Conservation (phyloP, 768 basidiomycete genomes). For the Mycena galopus region DNA sequence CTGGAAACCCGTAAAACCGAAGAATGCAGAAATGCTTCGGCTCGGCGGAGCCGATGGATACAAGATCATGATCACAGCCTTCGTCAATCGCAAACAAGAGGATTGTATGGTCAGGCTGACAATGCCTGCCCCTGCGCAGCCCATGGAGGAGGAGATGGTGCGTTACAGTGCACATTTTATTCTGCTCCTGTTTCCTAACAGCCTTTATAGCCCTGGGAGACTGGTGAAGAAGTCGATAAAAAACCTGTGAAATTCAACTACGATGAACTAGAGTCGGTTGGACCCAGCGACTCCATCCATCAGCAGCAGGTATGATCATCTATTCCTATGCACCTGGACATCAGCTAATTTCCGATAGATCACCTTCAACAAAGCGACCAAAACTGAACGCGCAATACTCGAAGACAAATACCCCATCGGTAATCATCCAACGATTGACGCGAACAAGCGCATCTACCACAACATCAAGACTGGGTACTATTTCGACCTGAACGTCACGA, state of each 20-base stretch:
- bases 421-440: neutral
- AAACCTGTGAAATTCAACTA: neutral
- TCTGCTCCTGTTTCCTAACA: neutral
- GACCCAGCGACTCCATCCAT: neutral
- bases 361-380: neutral
- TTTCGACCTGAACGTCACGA: neutral
- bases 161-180: neutral
- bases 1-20: no score
- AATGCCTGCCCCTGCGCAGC: neutral
- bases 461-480: neutral
- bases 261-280: neutral
- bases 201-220: neutral
- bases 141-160: neutral
- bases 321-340: neutral
- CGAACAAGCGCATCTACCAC: neutral
- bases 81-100: neutral
- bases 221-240: neutral
- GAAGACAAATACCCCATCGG: neutral
- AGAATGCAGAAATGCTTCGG: neutral
- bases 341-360: neutral
- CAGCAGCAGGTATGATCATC: neutral
- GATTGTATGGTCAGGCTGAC: neutral
- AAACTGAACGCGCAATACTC: neutral
- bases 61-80: neutral
- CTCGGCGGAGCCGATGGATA: neutral